A percentile compares a stretch with the other conserved stretches of the same genome.
phyloP scores from a whole-genome alignment of 2,329 filamentous ascomycete species.

The Pseudogymnoascus verrucosus region DNA sequence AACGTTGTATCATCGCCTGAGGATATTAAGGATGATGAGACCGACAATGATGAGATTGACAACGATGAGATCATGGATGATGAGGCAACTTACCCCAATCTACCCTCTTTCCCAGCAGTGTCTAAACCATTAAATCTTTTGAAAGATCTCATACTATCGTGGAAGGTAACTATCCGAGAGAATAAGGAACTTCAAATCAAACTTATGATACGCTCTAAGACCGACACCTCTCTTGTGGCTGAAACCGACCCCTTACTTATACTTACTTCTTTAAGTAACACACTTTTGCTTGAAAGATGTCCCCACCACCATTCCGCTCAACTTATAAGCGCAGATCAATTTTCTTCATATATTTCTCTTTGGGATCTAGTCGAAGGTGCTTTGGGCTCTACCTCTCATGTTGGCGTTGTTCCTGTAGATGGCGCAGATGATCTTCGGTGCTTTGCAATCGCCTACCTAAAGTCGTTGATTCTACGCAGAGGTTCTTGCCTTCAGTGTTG shows the following conservation, averaged over 20 bases:
- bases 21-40: too few species aligned
- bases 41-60: too few species aligned
- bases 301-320: neutral
- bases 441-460: neutral
- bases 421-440: neutral
- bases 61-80: too few species aligned
- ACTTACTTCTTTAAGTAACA: neutral
- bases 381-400: neutral
- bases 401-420: neutral
- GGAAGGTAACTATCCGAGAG: neutral
- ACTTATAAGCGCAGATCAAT: neutral
- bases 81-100: neutral
- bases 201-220: neutral
- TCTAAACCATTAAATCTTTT: neutral
- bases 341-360: neutral
- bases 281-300: neutral
- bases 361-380: neutral
- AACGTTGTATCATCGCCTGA: too few species aligned
- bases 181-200: neutral
- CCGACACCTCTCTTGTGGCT: neutral
- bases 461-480: neutral
- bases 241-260: neutral
- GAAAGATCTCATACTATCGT: neutral
- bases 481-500: neutral
- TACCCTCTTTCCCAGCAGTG: neutral